Percentiles rank a stretch among this genome's conserved stretches.
Evolutionary conservation across 768 basidiomycete species (phyloP).

Genomic region (Tephrocybe sp.): DNA sequence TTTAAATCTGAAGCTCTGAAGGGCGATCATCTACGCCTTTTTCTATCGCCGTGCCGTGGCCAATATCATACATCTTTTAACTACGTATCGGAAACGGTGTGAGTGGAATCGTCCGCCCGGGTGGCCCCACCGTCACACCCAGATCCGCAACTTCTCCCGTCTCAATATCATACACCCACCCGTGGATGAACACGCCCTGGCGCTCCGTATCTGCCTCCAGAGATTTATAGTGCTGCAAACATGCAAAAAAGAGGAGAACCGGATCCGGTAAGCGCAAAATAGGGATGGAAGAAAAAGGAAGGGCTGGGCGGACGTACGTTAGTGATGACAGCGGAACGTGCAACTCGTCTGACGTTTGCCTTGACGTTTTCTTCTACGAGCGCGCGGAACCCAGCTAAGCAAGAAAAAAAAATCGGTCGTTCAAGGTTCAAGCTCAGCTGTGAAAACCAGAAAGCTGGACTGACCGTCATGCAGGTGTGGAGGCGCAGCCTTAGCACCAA

Average conservation of each 20-base stretch:
- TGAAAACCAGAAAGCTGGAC: background rate
- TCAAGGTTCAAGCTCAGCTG: background rate
- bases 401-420: background rate
- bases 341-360: conserved; percentile 20
- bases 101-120: conserved; percentile 13
- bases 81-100: conserved; percentile 16
- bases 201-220: conserved; percentile 1
- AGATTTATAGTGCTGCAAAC: conserved; percentile 11
- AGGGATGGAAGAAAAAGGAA: background rate
- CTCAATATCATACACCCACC: conserved; percentile 24
- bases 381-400: conserved; percentile 36
- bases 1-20: too few species aligned
- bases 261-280: background rate
- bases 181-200: conserved; percentile 19
- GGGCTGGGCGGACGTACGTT: conserved; percentile 14
- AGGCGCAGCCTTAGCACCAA: conserved; percentile 22
- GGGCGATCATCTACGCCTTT: too few species aligned
- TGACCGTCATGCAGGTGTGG: conserved; percentile 27
- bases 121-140: conserved; percentile 19
- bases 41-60: background rate
- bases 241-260: too few species aligned
- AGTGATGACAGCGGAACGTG: conserved; percentile 15
- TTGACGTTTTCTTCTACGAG: conserved; percentile 44
- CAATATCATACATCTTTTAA: background rate
- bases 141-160: conserved; percentile 21